A percentile compares a stretch with the other conserved stretches of the same genome.
These are phyloP conservation scores for Kitagawia praeruptora DNA, from an alignment of 129 eudicot species.

Conservation along the genomic window DNA sequence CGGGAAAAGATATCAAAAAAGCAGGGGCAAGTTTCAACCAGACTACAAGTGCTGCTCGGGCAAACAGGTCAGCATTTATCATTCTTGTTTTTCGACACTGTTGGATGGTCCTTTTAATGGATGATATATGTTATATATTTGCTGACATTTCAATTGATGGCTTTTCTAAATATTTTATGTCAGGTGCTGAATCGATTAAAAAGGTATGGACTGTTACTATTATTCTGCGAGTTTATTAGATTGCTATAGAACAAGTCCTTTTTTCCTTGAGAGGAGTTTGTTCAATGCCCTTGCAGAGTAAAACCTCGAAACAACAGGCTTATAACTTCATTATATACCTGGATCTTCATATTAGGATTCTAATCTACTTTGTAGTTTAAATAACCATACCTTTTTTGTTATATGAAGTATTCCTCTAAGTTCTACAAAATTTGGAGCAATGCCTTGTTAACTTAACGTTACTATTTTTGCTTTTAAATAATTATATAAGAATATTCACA, in stretches of 20 bases:
- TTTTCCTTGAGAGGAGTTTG: not conserved
- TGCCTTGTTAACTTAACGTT: no score
- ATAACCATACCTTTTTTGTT: not conserved
- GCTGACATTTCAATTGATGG: slow-evolving; percentile 17
- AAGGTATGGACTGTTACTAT: slow-evolving; percentile 63
- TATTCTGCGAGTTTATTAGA: slow-evolving; percentile 40
- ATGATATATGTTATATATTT: slow-evolving; percentile 2
- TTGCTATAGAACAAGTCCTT: not conserved
- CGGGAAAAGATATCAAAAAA: slow-evolving; percentile 86
- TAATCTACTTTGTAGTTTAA: no score
- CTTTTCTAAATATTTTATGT: not conserved
- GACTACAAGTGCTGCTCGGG: slow-evolving; percentile 48
- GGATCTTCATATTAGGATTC: no score
- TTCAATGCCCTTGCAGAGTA: not conserved
- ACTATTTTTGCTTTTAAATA: no score
- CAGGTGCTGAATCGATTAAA: slow-evolving; percentile 58
- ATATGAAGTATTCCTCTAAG: not conserved
- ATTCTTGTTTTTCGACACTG: slow-evolving; percentile 4
- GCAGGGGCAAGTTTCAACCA: slow-evolving; percentile 82
- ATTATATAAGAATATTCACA: no score
- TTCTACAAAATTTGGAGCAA: not conserved
- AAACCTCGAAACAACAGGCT: not conserved
- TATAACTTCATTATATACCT: no score
- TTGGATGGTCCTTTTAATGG: not conserved
- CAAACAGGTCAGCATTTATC: slow-evolving; percentile 49